Conservation (phyloP, 176 grass and related monocot species). For the Aegilops sharonensis region DNA sequence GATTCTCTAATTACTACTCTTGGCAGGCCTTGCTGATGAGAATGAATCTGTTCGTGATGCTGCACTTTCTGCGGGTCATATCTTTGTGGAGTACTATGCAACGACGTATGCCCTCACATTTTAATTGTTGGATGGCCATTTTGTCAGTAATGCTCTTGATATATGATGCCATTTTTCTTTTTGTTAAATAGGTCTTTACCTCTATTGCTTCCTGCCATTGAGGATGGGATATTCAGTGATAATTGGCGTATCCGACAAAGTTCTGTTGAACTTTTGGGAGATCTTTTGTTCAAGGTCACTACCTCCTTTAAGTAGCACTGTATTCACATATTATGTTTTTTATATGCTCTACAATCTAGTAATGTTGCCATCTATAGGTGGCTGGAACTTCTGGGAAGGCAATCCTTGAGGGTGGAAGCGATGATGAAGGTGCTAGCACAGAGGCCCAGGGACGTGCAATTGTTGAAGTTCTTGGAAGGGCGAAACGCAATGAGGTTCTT, state of each 20-base stretch:
- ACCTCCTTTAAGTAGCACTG: constrained; percentile 21
- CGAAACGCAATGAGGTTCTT: constrained; percentile 94
- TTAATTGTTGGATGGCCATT: constrained; percentile 19
- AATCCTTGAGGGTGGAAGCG: constrained; percentile 94
- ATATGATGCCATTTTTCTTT: constrained; percentile 32
- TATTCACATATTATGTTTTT: constrained; percentile 3
- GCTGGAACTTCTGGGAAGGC: constrained; percentile 98
- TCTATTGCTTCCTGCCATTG: constrained; percentile 89
- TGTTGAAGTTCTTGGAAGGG: constrained; percentile 88
- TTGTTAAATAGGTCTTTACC: constrained; percentile 82
- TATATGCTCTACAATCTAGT: constrained; percentile 18
- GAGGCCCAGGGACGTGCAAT: constrained; percentile 98
- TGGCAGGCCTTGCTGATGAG: constrained; percentile 93
- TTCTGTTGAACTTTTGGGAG: constrained; percentile 95
- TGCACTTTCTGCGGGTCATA: constrained; percentile 92
- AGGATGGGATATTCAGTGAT: constrained; percentile 97
- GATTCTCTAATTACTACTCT: constrained; percentile 32
- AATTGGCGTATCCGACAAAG: constrained; percentile 96
- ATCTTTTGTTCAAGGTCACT: constrained; percentile 92
- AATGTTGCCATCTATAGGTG: constrained; percentile 50
- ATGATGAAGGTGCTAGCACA: constrained; percentile 99
- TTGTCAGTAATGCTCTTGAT: constrained; percentile 29
- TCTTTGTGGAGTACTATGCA: constrained; percentile 98
- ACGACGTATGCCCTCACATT: constrained; percentile 48
- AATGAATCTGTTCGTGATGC: constrained; percentile 98